Base-by-base conservation (phyloP, 768 basidiomycete genomes). In the Tylopilus felleus region DNA sequence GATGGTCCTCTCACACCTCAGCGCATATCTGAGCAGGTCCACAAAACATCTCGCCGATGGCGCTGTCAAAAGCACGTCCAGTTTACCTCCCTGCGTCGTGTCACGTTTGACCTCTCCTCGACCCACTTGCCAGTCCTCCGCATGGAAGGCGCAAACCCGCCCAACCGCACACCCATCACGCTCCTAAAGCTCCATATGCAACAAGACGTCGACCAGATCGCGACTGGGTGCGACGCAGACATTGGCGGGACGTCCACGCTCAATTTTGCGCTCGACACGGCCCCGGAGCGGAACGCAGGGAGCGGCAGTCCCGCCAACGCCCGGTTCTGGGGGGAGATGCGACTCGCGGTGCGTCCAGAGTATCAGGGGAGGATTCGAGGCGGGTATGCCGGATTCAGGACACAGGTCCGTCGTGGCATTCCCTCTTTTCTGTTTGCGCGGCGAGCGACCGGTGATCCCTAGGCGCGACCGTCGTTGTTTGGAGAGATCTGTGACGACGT, bases 311-410 rank as follows among this genome's bases (percentile, higher is more conserved):
- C 65, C 1, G 78, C 82, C 16, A 84, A 84, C 3, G 88, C 74
- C 3, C 77, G 82, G 50, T 95, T 96, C 66, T 88, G 82, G 81
- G 93, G 93, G 2, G 77, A 85, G 23, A 86, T 96, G 84, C 73
- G 79, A 36, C 75, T 90, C 17, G 77, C 74, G 38, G 88, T 94
- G 2, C 82, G 81, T 45, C 74, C 82, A 2, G 82, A 81, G n/a
- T 70, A 86, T 49, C 80, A 85, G 62, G 81, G 82, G 1, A 80
- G 82, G 60, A 77, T 96, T 35, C 76, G 90, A 45, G 85, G 86
- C 6, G 95, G 95, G 0, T 98, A 96, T 70, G 91, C 93, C 16
- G 95, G 92, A 17, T 91, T 98, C 67, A 75, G 92, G 58, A 96
- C 85, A 66, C 88, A 86, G 77, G 93, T 89, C 51, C 50, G 74